Evolutionary conservation across 2,329 filamentous ascomycete genomes (phyloP), one percentile per base, ranked within the genome.

Genomic region (Xylariaceae sp.): DNA sequence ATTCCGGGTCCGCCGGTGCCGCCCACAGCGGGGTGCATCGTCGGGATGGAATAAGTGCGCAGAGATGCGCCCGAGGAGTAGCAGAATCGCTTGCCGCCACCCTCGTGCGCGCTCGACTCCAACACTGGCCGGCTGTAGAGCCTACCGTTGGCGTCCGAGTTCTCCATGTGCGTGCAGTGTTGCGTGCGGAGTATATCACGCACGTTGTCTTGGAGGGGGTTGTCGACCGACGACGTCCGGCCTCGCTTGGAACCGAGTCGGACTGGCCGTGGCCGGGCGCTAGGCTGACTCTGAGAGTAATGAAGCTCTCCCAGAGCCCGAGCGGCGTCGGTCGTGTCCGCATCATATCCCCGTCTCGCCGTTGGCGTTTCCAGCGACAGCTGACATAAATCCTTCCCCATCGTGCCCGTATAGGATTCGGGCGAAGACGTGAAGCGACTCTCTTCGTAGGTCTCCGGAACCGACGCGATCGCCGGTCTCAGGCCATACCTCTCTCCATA

Each of bases 121-220:
- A 38, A 29, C 15, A 39, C 17, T 7, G 34, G 61, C 36, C 57
- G 65, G 36, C 56, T 55, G 39, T 59, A 56, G 19, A 64, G 49
- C 56, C 67, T 56, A 46, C 55, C 37, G 46, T 57, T 39, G 45
- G 60, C 35, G 42, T 50, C 52, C 45, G 53, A 51, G 50, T 59
- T 38, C 51, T 60, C 48, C 45, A 56, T 47, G 56, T 57, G 53
- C 56, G 40, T 38, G 29, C 44, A 44, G 21, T 50, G 49, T 25
- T 50, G 54, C 39, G 56, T 52, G 42, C 34, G 56, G 18, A 84
- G 61, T 46, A 83, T 65, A 33, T 77, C 71, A 34, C 79, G 75
- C 9, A 84, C 79, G 38, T 80, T 79, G 39, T 82, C 75, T 50
- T 83, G 79, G 7, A 80, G 62, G n/a, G 64, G 59, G 37, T 67